These are phyloP conservation scores for Fraxinus sp. DNA, from an alignment of 305 asterid species.

Conservation along the genomic window DNA sequence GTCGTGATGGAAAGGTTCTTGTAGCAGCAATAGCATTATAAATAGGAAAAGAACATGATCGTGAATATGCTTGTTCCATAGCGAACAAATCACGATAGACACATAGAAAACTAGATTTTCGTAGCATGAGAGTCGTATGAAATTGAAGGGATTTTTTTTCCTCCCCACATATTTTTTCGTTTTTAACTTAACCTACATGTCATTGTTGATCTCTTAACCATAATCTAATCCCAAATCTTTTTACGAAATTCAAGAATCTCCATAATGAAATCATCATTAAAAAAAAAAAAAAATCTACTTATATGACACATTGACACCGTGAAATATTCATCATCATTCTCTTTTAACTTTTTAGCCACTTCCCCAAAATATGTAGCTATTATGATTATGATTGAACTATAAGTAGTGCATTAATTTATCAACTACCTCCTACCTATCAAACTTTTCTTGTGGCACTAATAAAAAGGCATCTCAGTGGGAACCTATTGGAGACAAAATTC, in stretches of 20 bases:
- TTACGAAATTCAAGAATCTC: neutral
- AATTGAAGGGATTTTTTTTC: neutral
- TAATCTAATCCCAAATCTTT: neutral
- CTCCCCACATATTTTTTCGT: neutral
- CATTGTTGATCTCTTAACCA: neutral
- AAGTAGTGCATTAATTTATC: constrained; percentile 17
- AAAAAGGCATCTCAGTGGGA: constrained; percentile 25
- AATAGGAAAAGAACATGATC: neutral
- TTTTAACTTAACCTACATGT: neutral
- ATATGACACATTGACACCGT: too few relatives aligned
- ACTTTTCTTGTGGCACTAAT: constrained; percentile 28
- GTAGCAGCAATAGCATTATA: neutral
- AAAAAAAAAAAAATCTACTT: too few relatives aligned
- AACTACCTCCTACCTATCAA: constrained; percentile 4
- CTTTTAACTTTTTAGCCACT: neutral
- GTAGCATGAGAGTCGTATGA: neutral
- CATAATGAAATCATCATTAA: neutral
- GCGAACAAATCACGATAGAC: neutral
- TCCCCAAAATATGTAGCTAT: neutral
- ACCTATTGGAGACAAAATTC: constrained; percentile 1
- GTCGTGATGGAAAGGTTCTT: neutral
- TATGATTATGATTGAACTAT: neutral
- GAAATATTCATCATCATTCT: neutral
- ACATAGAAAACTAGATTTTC: too few relatives aligned
- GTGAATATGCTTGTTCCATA: neutral